Conservation (phyloP, 768 basidiomycete genomes). For the Suillus alpinus region DNA sequence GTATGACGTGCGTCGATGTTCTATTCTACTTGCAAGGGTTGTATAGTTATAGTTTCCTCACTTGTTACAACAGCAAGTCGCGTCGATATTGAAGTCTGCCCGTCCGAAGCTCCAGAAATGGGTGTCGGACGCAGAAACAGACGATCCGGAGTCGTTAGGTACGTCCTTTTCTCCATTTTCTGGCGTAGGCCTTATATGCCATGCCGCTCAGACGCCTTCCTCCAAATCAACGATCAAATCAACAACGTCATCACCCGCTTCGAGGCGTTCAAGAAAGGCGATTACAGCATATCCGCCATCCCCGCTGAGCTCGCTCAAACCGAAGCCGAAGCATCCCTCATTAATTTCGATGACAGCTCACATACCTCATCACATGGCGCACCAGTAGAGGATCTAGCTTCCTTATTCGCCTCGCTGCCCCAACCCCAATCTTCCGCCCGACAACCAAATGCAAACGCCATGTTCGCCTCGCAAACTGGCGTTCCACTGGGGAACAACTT, state of each 20-base stretch:
- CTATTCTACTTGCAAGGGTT: neutral
- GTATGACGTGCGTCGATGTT: conserved; percentile 67
- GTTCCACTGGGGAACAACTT: conserved; percentile 22
- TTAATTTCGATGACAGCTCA: conserved; percentile 69
- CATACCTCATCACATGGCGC: conserved; percentile 18
- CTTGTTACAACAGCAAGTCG: conserved; percentile 69
- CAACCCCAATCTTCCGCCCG: conserved; percentile 1
- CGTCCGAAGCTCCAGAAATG: conserved; percentile 96
- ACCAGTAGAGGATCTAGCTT: conserved; percentile 56
- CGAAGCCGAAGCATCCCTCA: conserved; percentile 48
- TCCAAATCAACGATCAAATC: conserved; percentile 97
- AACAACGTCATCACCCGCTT: conserved; percentile 89
- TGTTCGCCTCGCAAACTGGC: conserved; percentile 14
- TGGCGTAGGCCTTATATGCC: conserved; percentile 5
- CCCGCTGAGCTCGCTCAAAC: conserved; percentile 42
- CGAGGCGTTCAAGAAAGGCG: conserved; percentile 91
- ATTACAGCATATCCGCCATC: conserved; percentile 70
- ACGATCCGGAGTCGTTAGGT: conserved; percentile 91
- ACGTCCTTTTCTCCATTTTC: conserved; percentile 18
- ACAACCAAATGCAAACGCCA: conserved; percentile 1
- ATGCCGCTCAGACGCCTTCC: conserved; percentile 68
- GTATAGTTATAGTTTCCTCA: neutral
- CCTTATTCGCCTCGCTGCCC: conserved; percentile 44
- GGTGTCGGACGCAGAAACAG: conserved; percentile 90
- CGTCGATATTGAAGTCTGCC: conserved; percentile 72